phyloP scores from a whole-genome alignment of 1,284 basidiomycete species.

The Tilletia setariae region DNA sequence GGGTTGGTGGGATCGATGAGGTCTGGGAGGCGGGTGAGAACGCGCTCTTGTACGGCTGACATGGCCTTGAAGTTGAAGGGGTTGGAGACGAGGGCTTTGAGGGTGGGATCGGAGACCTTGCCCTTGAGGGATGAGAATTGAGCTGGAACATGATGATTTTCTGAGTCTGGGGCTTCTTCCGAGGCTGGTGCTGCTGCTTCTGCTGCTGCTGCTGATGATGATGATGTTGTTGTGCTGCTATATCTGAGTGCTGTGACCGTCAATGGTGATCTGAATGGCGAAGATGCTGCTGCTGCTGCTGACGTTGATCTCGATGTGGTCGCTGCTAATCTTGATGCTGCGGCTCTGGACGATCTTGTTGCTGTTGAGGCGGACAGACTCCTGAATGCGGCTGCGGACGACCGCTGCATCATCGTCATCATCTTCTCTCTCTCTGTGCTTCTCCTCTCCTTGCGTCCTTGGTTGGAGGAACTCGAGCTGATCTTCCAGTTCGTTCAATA shows the following conservation, averaged over 20 bases:
- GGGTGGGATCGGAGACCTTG: conserved; percentile 31
- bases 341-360: background rate
- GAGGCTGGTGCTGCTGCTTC: background rate
- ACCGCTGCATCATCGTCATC: background rate
- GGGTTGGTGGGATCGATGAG: conserved; percentile 34
- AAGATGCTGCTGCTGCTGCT: background rate
- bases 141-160: background rate
- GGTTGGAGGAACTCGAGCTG: background rate
- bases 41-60: conserved; percentile 79
- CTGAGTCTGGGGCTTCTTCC: background rate
- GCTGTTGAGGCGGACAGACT: background rate
- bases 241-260: background rate
- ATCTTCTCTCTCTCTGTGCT: background rate
- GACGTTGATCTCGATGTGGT: background rate
- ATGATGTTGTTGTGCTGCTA: background rate
- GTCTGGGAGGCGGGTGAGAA: conserved; percentile 64
- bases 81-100: conserved; percentile 53
- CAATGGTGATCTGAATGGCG: background rate
- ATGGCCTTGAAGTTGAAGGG: conserved; percentile 74
- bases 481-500: too few relatives aligned
- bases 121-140: conserved; percentile 37
- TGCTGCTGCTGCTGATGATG: background rate
- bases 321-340: background rate
- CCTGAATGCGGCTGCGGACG: background rate
- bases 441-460: too few relatives aligned